Conservation (phyloP, 2,329 filamentous ascomycete species). For the Xylariaceae sp. region DNA sequence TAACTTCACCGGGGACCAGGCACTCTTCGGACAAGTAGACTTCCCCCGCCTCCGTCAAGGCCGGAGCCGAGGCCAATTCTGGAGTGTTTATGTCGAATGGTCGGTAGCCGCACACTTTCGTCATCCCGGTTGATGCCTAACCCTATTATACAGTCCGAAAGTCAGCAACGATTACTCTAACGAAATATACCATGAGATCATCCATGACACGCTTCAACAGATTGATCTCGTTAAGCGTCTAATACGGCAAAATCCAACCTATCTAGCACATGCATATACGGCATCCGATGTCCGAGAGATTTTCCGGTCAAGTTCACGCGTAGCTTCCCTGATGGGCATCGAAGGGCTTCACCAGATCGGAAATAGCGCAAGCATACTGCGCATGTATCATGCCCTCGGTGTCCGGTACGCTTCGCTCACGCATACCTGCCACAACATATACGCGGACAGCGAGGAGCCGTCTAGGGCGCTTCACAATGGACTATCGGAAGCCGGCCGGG, state of each 20-base stretch:
- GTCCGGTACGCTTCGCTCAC: slow-evolving; percentile 38
- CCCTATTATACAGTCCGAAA: slow-evolving; percentile 8
- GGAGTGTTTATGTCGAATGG: slow-evolving; percentile 26
- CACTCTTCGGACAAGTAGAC: not conserved
- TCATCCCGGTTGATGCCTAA: no score
- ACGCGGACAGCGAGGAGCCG: slow-evolving; percentile 29
- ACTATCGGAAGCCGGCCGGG: slow-evolving; percentile 28
- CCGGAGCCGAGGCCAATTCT: slow-evolving; percentile 24
- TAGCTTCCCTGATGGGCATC: slow-evolving; percentile 25
- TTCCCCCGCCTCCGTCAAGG: slow-evolving; percentile 13
- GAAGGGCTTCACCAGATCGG: slow-evolving; percentile 38
- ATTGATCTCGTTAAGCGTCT: slow-evolving; percentile 35
- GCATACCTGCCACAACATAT: slow-evolving; percentile 36
- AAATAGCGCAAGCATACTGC: slow-evolving; percentile 34
- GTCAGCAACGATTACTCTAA: not conserved
- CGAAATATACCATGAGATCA: slow-evolving; percentile 13
- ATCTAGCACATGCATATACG: slow-evolving; percentile 29
- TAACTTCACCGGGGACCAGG: not conserved
- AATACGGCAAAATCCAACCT: slow-evolving; percentile 27
- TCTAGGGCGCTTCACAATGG: slow-evolving; percentile 26
- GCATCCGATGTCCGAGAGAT: slow-evolving; percentile 20
- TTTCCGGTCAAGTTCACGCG: not conserved
- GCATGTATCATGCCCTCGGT: slow-evolving; percentile 34
- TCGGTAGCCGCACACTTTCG: not conserved
- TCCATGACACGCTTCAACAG: slow-evolving; percentile 31